phyloP scores from a whole-genome alignment of 2,329 filamentous ascomycete genomes.

The Calonectria multiphialidica region DNA sequence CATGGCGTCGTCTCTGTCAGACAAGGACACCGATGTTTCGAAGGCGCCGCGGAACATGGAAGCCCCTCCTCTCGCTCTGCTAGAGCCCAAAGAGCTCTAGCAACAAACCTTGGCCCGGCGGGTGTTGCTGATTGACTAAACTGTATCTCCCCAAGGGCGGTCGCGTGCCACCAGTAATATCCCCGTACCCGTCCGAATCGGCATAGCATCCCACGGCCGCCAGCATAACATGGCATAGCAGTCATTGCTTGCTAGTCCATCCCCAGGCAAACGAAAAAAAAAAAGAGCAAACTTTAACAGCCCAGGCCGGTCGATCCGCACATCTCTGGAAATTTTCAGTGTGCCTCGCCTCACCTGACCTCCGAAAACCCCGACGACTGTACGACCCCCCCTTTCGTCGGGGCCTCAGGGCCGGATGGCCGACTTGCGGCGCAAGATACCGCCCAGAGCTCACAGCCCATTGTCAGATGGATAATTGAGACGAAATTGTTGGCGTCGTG shows the following conservation, averaged over 20 bases:
- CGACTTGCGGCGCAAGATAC: conserved; percentile 8
- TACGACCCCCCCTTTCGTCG: background rate
- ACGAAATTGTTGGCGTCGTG: background rate
- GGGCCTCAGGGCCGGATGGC: background rate
- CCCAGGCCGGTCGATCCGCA: background rate
- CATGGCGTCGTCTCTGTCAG: background rate
- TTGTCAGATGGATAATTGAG: conserved; percentile 6
- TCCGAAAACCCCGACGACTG: background rate
- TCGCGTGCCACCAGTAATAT: background rate
- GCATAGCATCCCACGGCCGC: background rate
- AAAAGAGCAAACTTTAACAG: background rate
- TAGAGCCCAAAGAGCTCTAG: background rate
- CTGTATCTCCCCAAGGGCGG: background rate
- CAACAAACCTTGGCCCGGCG: conserved; percentile 1
- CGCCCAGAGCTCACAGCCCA: background rate
- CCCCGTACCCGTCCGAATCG: background rate
- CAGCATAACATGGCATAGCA: background rate
- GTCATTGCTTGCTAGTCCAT: background rate
- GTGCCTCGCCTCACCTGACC: background rate
- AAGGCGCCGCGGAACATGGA: conserved; percentile 5
- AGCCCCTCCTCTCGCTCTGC: background rate
- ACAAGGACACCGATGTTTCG: conserved; percentile 3
- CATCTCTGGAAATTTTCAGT: background rate
- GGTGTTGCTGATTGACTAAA: conserved; percentile 8
- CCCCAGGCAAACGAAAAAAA: background rate